These are phyloP conservation scores for Prunus mume DNA, from an alignment of 306 rosid genomes.

Conservation along the genomic window DNA sequence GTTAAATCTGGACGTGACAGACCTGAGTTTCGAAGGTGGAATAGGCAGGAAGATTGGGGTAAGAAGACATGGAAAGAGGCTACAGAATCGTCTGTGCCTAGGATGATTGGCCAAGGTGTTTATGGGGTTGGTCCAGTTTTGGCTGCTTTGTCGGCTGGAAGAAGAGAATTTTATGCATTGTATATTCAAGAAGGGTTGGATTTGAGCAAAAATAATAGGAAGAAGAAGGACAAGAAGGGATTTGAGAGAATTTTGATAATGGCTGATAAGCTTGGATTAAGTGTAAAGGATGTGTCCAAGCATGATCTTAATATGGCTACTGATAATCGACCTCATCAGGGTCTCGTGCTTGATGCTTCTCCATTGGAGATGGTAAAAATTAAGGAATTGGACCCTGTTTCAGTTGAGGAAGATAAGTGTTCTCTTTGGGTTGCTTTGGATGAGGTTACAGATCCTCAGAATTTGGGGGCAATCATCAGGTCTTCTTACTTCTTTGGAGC, in stretches of 20 bases:
- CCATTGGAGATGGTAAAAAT: constrained; percentile 84
- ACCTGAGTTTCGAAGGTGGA: constrained; percentile 71
- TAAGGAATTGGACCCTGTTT: constrained; percentile 67
- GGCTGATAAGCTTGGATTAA: constrained; percentile 68
- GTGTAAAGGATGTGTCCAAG: constrained; percentile 66
- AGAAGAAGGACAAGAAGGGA: constrained; percentile 97
- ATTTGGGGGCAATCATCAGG: constrained; percentile 89
- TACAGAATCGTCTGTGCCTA: constrained; percentile 70
- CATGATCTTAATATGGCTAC: constrained; percentile 92
- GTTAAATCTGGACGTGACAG: constrained; percentile 45
- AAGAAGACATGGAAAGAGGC: constrained; percentile 89
- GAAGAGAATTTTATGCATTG: constrained; percentile 87
- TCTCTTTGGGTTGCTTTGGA: constrained; percentile 94
- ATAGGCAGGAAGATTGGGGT: constrained; percentile 78
- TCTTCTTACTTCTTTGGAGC: constrained; percentile 89
- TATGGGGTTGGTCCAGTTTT: constrained; percentile 95
- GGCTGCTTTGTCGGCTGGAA: constrained; percentile 87
- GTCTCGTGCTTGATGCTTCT: constrained; percentile 86
- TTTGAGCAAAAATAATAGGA: constrained; percentile 72
- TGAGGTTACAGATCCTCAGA: constrained; percentile 95
- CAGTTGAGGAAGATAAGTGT: constrained; percentile 57
- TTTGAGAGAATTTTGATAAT: constrained; percentile 71
- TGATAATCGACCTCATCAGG: constrained; percentile 97
- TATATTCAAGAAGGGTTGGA: constrained; percentile 88
- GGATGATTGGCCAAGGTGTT: constrained; percentile 80